Conservation (phyloP, 345 rosid genomes). For the Corymbia maculata region DNA sequence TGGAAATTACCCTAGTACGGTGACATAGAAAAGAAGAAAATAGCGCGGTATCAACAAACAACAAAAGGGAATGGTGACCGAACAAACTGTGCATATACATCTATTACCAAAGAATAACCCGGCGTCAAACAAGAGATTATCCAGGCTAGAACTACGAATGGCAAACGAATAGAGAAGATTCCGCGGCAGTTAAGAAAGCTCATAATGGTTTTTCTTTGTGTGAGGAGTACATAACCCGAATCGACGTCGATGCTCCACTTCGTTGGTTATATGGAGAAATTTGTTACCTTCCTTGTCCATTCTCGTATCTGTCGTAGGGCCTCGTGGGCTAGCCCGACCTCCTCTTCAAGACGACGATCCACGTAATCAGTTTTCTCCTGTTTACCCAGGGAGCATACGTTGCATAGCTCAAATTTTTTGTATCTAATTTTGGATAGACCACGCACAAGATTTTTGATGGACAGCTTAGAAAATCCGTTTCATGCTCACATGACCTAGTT, state of each 20-base stretch:
- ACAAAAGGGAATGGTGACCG: neutral
- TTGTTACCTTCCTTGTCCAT: slow-evolving; percentile 22
- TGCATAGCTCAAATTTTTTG: too few species aligned
- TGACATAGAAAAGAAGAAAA: neutral
- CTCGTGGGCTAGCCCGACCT: slow-evolving; percentile 39
- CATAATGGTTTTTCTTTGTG: too few species aligned
- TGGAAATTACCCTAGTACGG: neutral
- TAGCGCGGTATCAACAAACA: neutral
- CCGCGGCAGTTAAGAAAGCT: too few species aligned
- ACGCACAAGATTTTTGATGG: too few species aligned
- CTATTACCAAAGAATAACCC: neutral
- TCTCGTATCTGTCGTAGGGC: slow-evolving; percentile 28
- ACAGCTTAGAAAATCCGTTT: too few species aligned
- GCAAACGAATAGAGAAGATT: too few species aligned
- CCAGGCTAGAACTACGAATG: too few species aligned
- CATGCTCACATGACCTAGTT: too few species aligned
- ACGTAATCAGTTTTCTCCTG: slow-evolving; percentile 29
- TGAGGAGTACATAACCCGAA: too few species aligned
- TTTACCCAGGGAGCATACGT: too few species aligned
- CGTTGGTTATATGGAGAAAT: slow-evolving; percentile 4
- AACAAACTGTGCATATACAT: neutral
- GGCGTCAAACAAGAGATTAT: too few species aligned
- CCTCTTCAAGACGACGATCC: slow-evolving; percentile 55
- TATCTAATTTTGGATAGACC: too few species aligned
- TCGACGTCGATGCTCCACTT: neutral